Conservation (phyloP, 768 basidiomycete genomes). For the Terana coerulea region DNA sequence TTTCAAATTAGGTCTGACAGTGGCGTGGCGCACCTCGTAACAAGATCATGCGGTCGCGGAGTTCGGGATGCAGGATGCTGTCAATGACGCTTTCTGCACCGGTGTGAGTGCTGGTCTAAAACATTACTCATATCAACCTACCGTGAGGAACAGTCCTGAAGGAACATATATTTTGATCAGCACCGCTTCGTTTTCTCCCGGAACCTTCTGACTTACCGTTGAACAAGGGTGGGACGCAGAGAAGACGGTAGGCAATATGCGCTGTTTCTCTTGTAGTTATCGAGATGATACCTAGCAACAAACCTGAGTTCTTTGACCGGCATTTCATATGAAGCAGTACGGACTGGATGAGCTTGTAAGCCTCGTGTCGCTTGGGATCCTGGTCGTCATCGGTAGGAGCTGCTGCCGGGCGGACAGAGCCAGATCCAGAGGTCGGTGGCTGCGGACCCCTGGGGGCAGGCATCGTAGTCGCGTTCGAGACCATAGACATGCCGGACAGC, state of each 20-base stretch:
- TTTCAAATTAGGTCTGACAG: background rate
- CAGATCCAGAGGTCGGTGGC: conserved; percentile 1
- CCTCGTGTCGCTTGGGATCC: conserved; percentile 74
- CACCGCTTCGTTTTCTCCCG: too few species aligned
- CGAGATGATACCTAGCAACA: conserved; percentile 73
- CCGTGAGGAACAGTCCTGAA: conserved; percentile 80
- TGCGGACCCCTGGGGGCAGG: conserved; percentile 22
- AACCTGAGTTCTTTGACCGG: too few species aligned
- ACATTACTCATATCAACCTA: conserved; percentile 26
- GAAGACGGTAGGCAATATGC: conserved; percentile 87
- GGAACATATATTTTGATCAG: conserved; percentile 7
- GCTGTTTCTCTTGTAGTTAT: conserved; percentile 83
- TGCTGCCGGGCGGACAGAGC: conserved; percentile 7
- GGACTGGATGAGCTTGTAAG: conserved; percentile 78
- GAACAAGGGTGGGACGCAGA: conserved; percentile 82
- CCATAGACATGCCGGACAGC: conserved; percentile 46
- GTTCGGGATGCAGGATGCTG: conserved; percentile 81
- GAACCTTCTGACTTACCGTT: conserved; percentile 46
- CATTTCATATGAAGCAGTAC: conserved; percentile 21
- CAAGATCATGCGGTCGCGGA: conserved; percentile 89
- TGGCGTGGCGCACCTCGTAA: conserved; percentile 58
- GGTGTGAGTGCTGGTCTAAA: background rate
- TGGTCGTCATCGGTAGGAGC: conserved; percentile 49
- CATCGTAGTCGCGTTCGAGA: conserved; percentile 31
- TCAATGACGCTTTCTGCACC: conserved; percentile 84